phyloP scores from a whole-genome alignment of 1,139 yeast genomes.

The Groenewaldozyma auringiensis region DNA sequence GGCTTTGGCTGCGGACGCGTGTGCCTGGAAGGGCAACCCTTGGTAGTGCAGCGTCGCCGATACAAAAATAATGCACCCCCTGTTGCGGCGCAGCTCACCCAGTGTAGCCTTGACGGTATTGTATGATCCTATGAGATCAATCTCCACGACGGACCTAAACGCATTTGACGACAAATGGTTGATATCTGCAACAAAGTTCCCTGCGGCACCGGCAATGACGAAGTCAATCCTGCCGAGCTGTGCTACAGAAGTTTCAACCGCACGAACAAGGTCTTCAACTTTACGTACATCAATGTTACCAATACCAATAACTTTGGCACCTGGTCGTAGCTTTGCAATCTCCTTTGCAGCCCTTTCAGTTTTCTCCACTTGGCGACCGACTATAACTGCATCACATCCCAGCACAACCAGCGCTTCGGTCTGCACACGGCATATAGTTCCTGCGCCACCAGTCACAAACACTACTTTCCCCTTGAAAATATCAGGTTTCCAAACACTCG shows the following conservation, averaged over 20 bases:
- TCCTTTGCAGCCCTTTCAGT: conserved; percentile 64
- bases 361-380: conserved; percentile 65
- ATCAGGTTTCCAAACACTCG: conserved; percentile 44
- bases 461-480: conserved; percentile 76
- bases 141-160: conserved; percentile 74
- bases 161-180: conserved; percentile 75
- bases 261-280: conserved; percentile 46
- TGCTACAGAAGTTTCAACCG: conserved; percentile 56
- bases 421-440: conserved; percentile 83
- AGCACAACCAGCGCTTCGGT: conserved; percentile 70
- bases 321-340: conserved; percentile 46
- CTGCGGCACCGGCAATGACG: conserved; percentile 94
- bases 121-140: conserved; percentile 78
- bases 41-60: conserved; percentile 82
- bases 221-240: conserved; percentile 69
- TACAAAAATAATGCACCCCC: conserved; percentile 67
- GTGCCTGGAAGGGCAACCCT: conserved; percentile 80
- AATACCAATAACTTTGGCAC: conserved; percentile 58
- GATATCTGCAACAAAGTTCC: conserved; percentile 78
- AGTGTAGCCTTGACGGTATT: conserved; percentile 79
- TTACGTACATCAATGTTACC: conserved; percentile 73
- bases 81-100: conserved; percentile 52
- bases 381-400: conserved; percentile 80
- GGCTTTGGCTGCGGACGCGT: conserved; percentile 90
- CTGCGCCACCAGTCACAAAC: conserved; percentile 92